Conservation (phyloP, 129 eudicot species). For the Tagetes erecta region DNA sequence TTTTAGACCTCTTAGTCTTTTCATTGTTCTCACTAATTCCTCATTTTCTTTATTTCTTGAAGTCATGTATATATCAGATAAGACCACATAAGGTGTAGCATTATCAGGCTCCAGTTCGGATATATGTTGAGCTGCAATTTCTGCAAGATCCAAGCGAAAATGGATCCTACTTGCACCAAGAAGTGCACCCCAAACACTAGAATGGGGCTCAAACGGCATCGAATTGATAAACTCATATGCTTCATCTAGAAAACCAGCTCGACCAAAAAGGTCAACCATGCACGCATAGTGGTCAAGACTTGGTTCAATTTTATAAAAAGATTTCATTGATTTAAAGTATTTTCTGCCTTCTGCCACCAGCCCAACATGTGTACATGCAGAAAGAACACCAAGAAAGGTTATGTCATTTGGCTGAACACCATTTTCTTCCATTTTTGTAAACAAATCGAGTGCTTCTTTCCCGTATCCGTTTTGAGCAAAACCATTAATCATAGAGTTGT, state of each 20-base stretch:
- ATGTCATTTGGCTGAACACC: conserved; percentile 48
- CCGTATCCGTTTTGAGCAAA: conserved; percentile 75
- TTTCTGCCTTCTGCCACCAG: conserved; percentile 60
- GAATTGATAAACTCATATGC: conserved; percentile 53
- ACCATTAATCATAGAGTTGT: conserved; percentile 70
- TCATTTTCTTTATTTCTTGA: conserved; percentile 41
- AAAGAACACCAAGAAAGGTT: conserved; percentile 72
- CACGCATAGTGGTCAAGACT: conserved; percentile 76
- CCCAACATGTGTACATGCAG: conserved; percentile 73
- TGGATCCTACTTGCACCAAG: conserved; percentile 67
- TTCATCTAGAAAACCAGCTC: conserved; percentile 70
- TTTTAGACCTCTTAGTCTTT: conserved; percentile 49
- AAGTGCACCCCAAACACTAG: conserved; percentile 94
- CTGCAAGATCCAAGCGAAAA: conserved; percentile 59
- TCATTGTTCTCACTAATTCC: conserved; percentile 49
- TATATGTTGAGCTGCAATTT: conserved; percentile 57
- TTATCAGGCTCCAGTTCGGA: conserved; percentile 65
- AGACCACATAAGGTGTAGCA: conserved; percentile 70
- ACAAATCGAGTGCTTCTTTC: conserved; percentile 51
- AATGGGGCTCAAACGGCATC: conserved; percentile 65
- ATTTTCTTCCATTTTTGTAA: conserved; percentile 38
- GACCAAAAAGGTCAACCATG: conserved; percentile 86
- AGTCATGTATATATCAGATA: conserved; percentile 58
- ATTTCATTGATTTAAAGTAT: conserved; percentile 58
- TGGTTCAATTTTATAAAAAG: conserved; percentile 49